These are phyloP conservation scores for Marsdenia floribunda DNA, from an alignment of 257 asterid genomes.

Conservation along the genomic window DNA sequence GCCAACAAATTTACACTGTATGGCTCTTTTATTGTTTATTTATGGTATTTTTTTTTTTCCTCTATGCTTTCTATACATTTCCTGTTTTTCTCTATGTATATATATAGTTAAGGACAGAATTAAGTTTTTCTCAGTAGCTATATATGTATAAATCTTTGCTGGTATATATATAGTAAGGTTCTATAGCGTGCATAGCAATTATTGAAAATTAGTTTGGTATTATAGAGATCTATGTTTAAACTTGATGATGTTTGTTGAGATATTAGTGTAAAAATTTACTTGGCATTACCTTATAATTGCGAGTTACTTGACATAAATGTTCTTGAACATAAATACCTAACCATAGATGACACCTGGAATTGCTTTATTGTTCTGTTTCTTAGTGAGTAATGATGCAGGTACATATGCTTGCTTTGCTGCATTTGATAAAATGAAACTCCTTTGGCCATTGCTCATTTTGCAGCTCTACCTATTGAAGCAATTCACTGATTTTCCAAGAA, in stretches of 20 bases:
- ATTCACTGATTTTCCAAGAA: no score
- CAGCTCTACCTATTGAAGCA: constrained; percentile 52
- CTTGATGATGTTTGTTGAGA: neutral
- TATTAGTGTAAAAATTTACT: neutral
- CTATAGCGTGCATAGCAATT: no score
- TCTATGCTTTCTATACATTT: no score
- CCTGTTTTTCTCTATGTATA: no score
- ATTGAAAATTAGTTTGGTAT: neutral
- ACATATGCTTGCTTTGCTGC: neutral
- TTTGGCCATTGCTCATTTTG: no score
- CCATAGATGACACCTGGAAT: neutral
- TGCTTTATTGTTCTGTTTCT: neutral
- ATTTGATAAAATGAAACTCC: no score
- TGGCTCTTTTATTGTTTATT: no score
- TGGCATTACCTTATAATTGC: neutral
- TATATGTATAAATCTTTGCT: no score
- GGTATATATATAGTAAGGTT: no score
- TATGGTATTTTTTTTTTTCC: no score
- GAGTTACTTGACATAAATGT: neutral
- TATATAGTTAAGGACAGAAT: no score
- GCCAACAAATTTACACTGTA: no score
- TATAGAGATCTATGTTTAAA: neutral
- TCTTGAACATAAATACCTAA: neutral
- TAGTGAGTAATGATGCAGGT: neutral
- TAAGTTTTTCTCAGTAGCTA: constrained; percentile 14